Conservation (phyloP, 2,329 filamentous ascomycete species). For the Tolypocladium capitatum region DNA sequence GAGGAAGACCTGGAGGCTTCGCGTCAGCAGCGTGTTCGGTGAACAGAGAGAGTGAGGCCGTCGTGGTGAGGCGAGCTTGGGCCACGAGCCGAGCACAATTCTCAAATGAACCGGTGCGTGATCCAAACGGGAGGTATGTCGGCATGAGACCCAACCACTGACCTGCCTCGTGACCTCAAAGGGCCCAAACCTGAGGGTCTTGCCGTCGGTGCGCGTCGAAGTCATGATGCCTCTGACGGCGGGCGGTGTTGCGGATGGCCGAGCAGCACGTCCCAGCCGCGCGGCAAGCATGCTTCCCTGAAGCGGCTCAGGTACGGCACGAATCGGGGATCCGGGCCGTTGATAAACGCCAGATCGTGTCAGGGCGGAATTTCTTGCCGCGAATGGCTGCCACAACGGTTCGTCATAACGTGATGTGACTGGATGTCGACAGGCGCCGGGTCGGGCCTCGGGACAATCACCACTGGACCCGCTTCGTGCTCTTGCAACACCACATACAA, state of each 20-base stretch:
- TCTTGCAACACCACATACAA: too few species aligned
- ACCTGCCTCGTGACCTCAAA: slow-evolving; percentile 68
- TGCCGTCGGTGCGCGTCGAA: slow-evolving; percentile 11
- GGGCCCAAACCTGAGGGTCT: slow-evolving; percentile 53
- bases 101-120: not conserved
- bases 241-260: slow-evolving; percentile 3
- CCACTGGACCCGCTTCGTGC: too few species aligned
- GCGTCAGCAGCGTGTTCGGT: not conserved
- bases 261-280: not conserved
- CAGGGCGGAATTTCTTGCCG: not conserved
- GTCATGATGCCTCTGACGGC: slow-evolving; percentile 16
- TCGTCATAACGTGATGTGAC: not conserved
- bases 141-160: slow-evolving; percentile 8
- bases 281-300: not conserved
- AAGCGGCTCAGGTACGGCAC: not conserved
- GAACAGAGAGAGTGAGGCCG: not conserved
- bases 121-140: too few species aligned
- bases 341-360: not conserved
- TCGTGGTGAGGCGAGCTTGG: not conserved
- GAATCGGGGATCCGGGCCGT: not conserved
- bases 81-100: not conserved
- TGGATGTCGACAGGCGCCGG: too few species aligned
- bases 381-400: not conserved
- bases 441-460: not conserved
- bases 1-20: slow-evolving; percentile 61